Base-by-base conservation (phyloP, 176 grass and related monocot genomes). In the Bromus sterilis region DNA sequence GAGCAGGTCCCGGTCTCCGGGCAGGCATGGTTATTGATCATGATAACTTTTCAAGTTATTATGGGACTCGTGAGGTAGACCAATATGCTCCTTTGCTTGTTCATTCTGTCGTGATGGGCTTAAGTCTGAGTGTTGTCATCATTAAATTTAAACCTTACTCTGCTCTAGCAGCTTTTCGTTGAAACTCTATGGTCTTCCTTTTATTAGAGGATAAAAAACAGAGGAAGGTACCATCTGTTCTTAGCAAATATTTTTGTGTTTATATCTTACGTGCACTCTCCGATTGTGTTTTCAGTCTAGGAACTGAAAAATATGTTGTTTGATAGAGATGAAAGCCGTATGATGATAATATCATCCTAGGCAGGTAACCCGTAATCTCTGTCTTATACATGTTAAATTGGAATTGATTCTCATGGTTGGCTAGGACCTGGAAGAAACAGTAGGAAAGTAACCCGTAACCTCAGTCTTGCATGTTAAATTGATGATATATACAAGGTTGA, bases 221-320 rank as follows among this genome's bases (percentile, higher is more conserved):
- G 82, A 82, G 87, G 91, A 90, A 93, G 91, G 88, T 87, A 84
- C 74, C 66, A 85, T 64, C 75, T 80, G 81, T 93, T 67, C 49
- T 73, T 86, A 1, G 32, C 74, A 85, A 77, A 49, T 62, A 56
- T 56, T 40, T 86, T 66, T 68, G 80, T 79, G 55, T 61, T 75
- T 77, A 71, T 87, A 34, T 44, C 39, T 62, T 61, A 85, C 64
- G 55, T 76, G 75, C 30, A 66, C 77, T 48, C 61, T 57, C 62
- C 33, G 33, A 60, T 81, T 85, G 6, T 62, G 68, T 86, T 71
- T 79, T 23, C 56, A 76, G 69, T 53, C 66, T 71, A 65, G 61
- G 56, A 63, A 67, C 16, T 66, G 57, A 64, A 26, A 66, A 67
- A 79, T n/a, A 63, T 18, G 34, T 70, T 63, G 74, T 84, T 33